Percentiles rank a stretch among this genome's conserved stretches.
Evolutionary conservation across 2,329 filamentous ascomycete species (phyloP).

Genomic region (Aaosphaeria arxii): DNA sequence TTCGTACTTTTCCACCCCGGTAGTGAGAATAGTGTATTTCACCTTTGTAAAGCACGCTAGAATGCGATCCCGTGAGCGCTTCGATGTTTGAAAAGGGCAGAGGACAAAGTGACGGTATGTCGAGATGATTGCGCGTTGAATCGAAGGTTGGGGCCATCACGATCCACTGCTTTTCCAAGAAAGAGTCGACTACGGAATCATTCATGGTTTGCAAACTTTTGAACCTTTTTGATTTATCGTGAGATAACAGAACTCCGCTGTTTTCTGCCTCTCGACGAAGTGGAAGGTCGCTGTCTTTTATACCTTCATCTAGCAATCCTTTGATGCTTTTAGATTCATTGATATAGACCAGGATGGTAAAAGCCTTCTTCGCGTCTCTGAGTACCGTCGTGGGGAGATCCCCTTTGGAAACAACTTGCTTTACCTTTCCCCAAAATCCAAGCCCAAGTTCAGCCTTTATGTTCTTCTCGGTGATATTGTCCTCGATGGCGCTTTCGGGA

Average conservation of each 20-base stretch:
- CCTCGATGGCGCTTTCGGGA: not conserved
- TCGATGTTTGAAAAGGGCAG: not conserved
- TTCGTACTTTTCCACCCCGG: not conserved
- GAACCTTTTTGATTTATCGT: not conserved
- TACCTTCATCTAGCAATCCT: slow-evolving; percentile 7
- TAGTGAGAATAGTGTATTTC: not conserved
- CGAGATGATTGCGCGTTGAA: not conserved
- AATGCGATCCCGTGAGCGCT: not conserved
- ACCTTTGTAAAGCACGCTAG: not conserved
- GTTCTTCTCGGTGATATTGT: not conserved
- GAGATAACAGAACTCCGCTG: not conserved
- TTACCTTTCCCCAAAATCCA: not conserved
- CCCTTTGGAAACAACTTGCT: slow-evolving; percentile 4
- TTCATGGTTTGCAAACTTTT: slow-evolving; percentile 3
- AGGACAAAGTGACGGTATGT: not conserved
- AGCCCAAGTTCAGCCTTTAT: not conserved
- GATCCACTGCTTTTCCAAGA: slow-evolving; percentile 7
- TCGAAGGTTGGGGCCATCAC: slow-evolving; percentile 6
- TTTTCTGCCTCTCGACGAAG: not conserved
- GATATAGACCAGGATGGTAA: slow-evolving; percentile 8
- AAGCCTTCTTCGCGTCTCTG: slow-evolving; percentile 5
- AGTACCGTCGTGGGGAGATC: not conserved
- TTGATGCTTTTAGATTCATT: slow-evolving; percentile 5
- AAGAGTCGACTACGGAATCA: not conserved
- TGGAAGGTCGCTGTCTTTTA: slow-evolving; percentile 12